A percentile compares a stretch with the other conserved stretches of the same genome.
phyloP scores from a whole-genome alignment of 2,329 filamentous ascomycete species.

The Arthroderma uncinatum region DNA sequence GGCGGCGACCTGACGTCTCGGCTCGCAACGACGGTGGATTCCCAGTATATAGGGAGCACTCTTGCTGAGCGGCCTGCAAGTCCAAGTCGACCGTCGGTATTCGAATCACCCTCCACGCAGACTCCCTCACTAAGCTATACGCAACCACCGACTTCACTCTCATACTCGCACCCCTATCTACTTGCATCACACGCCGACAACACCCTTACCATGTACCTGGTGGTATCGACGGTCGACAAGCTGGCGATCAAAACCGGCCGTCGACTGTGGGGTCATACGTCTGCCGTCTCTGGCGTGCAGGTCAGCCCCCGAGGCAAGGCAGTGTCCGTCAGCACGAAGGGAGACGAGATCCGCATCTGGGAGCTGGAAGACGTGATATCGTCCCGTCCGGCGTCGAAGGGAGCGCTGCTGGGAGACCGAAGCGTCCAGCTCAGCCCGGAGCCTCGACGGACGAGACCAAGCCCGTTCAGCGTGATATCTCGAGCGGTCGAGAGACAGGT shows the following conservation, averaged over 20 bases:
- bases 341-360: constrained; percentile 74
- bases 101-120: not conserved
- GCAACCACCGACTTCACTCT: constrained; percentile 50
- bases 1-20: constrained; percentile 34
- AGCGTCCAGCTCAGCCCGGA: constrained; percentile 45
- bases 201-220: constrained; percentile 70
- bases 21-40: constrained; percentile 31
- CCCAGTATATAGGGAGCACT: constrained; percentile 25
- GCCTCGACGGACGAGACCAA: not conserved
- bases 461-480: not conserved
- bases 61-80: not conserved
- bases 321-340: constrained; percentile 74
- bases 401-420: constrained; percentile 36
- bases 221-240: constrained; percentile 55
- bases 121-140: constrained; percentile 6
- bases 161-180: constrained; percentile 74
- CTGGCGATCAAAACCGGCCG: constrained; percentile 62
- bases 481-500: not conserved
- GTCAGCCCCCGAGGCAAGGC: constrained; percentile 78
- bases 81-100: not conserved
- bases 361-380: constrained; percentile 64
- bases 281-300: constrained; percentile 73
- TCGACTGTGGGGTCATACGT: constrained; percentile 83
- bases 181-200: constrained; percentile 78
- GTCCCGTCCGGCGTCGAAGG: constrained; percentile 34